Percentiles rank a stretch among this genome's conserved stretches.
These are phyloP conservation scores for Leishmania lainsoni DNA, from an alignment of 208 protist genomes.

Conservation along the genomic window DNA sequence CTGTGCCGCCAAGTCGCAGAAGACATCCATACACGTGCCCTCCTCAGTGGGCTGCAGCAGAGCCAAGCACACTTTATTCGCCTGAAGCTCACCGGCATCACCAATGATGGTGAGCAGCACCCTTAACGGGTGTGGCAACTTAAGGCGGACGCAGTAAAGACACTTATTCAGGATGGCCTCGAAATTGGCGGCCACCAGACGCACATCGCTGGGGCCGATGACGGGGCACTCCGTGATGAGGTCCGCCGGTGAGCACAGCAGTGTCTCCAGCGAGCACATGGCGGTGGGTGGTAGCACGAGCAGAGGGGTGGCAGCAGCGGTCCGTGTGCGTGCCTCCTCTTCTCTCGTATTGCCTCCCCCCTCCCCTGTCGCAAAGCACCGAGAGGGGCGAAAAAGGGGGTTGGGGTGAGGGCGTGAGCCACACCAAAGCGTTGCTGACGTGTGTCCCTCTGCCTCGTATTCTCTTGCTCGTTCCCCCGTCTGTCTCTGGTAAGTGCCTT, in stretches of 20 bases:
- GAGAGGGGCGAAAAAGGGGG: no score
- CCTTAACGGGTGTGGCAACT: conserved; percentile 47
- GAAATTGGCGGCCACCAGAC: conserved; percentile 39
- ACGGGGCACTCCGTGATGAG: conserved; percentile 39
- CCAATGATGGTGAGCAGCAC: conserved; percentile 55
- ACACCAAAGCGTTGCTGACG: no score
- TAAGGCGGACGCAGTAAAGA: conserved; percentile 60
- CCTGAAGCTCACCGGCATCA: conserved; percentile 35
- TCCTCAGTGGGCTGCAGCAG: conserved; percentile 45
- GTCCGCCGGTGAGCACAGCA: conserved; percentile 56
- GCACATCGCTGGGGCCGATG: conserved; percentile 40
- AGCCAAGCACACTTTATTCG: conserved; percentile 30
- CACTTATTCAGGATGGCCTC: conserved; percentile 66
- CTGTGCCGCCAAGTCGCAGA: conserved; percentile 41
- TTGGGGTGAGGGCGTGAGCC: no score
- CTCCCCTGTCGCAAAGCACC: no score
- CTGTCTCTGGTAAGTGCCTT: background rate
- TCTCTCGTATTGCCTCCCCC: no score
- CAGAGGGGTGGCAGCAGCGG: background rate
- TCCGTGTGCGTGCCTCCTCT: no score
- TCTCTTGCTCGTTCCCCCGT: no score
- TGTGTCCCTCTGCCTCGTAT: background rate
- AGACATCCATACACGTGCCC: conserved; percentile 45
- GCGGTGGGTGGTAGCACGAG: background rate
- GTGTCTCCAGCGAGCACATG: conserved; percentile 48